phyloP scores from a whole-genome alignment of 2,329 filamentous ascomycete genomes.

The Chaetothyriales sp. region DNA sequence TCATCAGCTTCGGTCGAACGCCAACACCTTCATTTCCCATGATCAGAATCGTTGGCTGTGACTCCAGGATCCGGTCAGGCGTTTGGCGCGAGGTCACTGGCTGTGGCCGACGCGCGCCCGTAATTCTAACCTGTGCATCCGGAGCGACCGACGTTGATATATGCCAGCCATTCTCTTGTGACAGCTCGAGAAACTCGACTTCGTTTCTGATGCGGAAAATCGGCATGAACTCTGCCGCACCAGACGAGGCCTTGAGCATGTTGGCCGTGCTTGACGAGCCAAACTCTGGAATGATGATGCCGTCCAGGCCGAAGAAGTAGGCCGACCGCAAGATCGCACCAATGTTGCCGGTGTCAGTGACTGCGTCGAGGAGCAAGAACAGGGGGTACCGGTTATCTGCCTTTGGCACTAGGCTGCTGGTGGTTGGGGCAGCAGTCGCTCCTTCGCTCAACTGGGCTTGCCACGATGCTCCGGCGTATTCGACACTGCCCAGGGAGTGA shows the following conservation, averaged over 20 bases:
- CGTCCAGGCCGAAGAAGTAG: slow-evolving; percentile 78
- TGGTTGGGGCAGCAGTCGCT: background rate
- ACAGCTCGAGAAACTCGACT: slow-evolving; percentile 52
- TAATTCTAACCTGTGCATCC: slow-evolving; percentile 12
- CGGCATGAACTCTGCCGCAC: slow-evolving; percentile 66
- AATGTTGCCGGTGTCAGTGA: slow-evolving; percentile 72
- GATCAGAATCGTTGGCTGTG: slow-evolving; percentile 42
- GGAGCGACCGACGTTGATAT: slow-evolving; percentile 58
- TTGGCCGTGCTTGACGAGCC: slow-evolving; percentile 60
- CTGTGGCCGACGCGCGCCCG: slow-evolving; percentile 2
- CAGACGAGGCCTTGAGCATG: slow-evolving; percentile 73
- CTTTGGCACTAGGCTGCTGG: background rate
- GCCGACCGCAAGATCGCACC: slow-evolving; percentile 79
- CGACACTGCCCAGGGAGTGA: background rate
- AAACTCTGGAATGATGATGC: slow-evolving; percentile 59
- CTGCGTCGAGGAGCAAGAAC: slow-evolving; percentile 29
- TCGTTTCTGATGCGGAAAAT: slow-evolving; percentile 57
- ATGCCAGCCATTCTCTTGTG: slow-evolving; percentile 59
- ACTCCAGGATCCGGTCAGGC: slow-evolving; percentile 1
- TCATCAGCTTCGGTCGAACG: slow-evolving; percentile 47
- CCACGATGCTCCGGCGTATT: background rate
- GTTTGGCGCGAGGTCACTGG: background rate
- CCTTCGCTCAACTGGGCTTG: background rate
- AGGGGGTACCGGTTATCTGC: slow-evolving; percentile 25
- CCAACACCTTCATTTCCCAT: slow-evolving; percentile 71